Conservation (phyloP, 140 eudicot genomes). For the Bidens hawaiensis region DNA sequence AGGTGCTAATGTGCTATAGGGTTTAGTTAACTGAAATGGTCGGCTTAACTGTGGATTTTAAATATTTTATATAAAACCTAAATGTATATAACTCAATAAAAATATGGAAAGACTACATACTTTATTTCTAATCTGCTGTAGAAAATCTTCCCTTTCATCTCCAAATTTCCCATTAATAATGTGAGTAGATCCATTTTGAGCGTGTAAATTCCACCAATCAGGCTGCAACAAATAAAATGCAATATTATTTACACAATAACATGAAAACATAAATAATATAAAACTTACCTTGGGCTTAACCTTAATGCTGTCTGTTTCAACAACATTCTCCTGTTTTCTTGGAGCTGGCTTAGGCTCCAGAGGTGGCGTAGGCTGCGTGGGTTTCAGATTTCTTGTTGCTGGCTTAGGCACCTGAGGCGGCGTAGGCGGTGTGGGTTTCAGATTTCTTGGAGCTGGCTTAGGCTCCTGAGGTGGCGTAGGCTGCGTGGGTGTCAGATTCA, state of each 20-base stretch:
- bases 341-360: constrained; percentile 54
- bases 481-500: constrained; percentile 31
- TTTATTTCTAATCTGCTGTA: constrained; percentile 89
- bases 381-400: constrained; percentile 40
- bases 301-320: constrained; percentile 17
- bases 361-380: constrained; percentile 29
- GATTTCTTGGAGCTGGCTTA: constrained; percentile 45
- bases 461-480: constrained; percentile 38
- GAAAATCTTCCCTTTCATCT: constrained; percentile 70
- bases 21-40: neutral
- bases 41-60: neutral
- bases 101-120: constrained; percentile 33
- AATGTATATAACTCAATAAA: neutral
- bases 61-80: neutral
- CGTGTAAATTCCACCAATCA: constrained; percentile 34
- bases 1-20: constrained; percentile 1
- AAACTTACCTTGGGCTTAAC: constrained; percentile 45
- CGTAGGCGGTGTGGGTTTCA: too few species aligned
- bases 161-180: constrained; percentile 23
- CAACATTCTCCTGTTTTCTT: constrained; percentile 28
- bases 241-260: neutral
- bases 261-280: constrained; percentile 5
- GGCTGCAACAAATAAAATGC: constrained; percentile 36
- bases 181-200: constrained; percentile 27
- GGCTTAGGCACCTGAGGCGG: constrained; percentile 45